Percentiles rank a stretch among this genome's conserved stretches.
phyloP scores from a whole-genome alignment of 441 rosid species.

The Syzygium syzygioides region DNA sequence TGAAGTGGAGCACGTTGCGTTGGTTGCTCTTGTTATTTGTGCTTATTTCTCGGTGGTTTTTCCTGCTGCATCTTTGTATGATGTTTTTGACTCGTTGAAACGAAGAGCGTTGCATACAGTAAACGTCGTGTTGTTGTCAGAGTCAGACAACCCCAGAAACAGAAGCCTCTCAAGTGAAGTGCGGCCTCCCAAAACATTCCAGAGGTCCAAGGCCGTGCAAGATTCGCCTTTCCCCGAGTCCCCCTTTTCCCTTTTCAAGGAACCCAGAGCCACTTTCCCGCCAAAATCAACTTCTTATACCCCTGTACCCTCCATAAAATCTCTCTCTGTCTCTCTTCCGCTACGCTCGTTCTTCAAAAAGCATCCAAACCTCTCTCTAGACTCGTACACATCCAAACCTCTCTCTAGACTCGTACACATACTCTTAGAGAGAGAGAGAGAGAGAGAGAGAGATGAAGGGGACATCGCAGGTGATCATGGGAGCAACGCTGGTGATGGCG shows the following conservation, averaged over 20 bases:
- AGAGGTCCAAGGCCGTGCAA: not conserved
- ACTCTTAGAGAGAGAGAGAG: not conserved
- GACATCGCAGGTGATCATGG: slow-evolving; percentile 75
- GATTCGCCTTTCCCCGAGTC: not conserved
- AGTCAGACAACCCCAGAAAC: not conserved
- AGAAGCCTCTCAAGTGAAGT: not conserved
- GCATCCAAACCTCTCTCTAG: not conserved
- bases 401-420: too few species aligned
- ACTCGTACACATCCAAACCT: not conserved
- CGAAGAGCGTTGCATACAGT: not conserved
- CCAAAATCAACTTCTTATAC: slow-evolving; percentile 19
- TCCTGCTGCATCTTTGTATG: not conserved
- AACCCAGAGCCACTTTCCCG: slow-evolving; percentile 36
- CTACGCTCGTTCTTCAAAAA: not conserved
- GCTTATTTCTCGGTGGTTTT: not conserved
- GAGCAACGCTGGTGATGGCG: slow-evolving; percentile 78
- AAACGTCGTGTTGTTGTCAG: not conserved
- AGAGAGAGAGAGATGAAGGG: slow-evolving; percentile 40
- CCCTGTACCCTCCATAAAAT: not conserved
- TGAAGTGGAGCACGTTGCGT: not conserved
- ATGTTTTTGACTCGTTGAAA: not conserved
- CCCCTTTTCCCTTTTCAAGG: not conserved
- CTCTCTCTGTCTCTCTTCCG: not conserved
- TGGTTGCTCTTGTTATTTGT: not conserved
- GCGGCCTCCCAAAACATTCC: not conserved